phyloP scores from a whole-genome alignment of 345 rosid genomes.

The Citrus sinensis region DVS_A1.0 CM039164.1:29469001-29469500 shows the following conservation, averaged over 20 bases:
- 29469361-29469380: constrained; percentile 54
- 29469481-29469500: constrained; percentile 38
- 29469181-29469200: constrained; percentile 57
- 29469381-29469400: constrained; percentile 50
- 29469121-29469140: constrained; percentile 1
- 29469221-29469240: constrained; percentile 61
- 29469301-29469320: constrained; percentile 55
- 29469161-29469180: constrained; percentile 87
- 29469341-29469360: constrained; percentile 53
- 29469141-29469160: constrained; percentile 6
- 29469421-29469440: constrained; percentile 40
- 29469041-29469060: constrained; percentile 68
- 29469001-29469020: constrained; percentile 71
- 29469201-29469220: constrained; percentile 47
- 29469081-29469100: constrained; percentile 17
- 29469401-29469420: constrained; percentile 77
- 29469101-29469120: constrained; percentile 10
- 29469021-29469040: constrained; percentile 94
- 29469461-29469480: neutral
- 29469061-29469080: constrained; percentile 71
- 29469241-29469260: constrained; percentile 75
- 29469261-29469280: constrained; percentile 74
- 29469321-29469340: constrained; percentile 57
- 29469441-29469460: neutral
- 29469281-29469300: constrained; percentile 52